Evolutionary conservation across 2,329 filamentous ascomycete species (phyloP).

Genomic region (Penicillium aurantiogriseum): DNA sequence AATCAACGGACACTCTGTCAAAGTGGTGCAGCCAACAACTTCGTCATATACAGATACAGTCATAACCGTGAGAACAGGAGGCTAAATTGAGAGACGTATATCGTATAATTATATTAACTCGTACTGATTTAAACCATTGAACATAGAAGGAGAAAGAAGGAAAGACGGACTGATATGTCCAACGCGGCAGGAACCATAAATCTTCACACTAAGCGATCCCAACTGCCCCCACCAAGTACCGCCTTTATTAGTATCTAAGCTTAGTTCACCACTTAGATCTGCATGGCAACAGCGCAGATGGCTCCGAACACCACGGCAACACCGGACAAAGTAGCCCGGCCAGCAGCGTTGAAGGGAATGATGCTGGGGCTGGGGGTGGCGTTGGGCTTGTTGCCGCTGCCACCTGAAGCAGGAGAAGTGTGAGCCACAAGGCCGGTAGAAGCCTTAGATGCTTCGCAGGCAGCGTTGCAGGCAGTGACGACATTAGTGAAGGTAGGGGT

Average conservation of each 20-base stretch:
- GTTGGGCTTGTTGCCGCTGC: background rate
- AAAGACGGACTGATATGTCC: constrained; percentile 4
- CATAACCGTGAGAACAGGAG: background rate
- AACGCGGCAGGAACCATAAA: constrained; percentile 4
- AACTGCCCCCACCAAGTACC: background rate
- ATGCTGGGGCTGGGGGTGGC: constrained; percentile 9
- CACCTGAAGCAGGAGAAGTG: constrained; percentile 9
- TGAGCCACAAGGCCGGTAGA: constrained; percentile 4
- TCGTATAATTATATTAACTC: constrained; percentile 9
- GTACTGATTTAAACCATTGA: background rate
- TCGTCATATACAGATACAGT: background rate
- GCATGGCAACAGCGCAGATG: constrained; percentile 22
- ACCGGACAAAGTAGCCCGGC: constrained; percentile 25
- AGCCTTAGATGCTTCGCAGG: background rate
- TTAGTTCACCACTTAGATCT: constrained; percentile 18
- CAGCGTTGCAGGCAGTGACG: constrained; percentile 5
- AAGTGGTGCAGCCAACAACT: too few species aligned
- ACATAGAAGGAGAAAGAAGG: constrained; percentile 1
- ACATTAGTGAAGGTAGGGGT: constrained; percentile 7
- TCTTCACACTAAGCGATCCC: background rate
- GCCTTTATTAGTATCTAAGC: background rate
- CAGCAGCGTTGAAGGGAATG: constrained; percentile 26
- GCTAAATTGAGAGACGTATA: background rate
- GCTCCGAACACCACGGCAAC: constrained; percentile 25
- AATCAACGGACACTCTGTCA: too few species aligned